Evolutionary conservation across 2,329 filamentous ascomycete species (phyloP).

Genomic region (Microdochium nivale): DNA sequence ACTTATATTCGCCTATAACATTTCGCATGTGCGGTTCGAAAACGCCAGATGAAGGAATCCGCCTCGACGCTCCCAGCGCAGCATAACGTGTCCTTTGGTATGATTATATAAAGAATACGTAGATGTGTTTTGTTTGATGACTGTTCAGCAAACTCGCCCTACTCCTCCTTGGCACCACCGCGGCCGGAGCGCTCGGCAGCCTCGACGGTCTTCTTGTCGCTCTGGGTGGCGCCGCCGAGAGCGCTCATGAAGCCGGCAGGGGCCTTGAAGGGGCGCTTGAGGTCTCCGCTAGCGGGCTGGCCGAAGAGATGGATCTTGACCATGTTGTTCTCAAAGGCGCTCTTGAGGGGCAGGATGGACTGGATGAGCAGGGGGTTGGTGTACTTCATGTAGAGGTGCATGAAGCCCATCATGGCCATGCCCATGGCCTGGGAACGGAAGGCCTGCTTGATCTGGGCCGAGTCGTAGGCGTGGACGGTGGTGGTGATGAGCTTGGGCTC

Average conservation of each 20-base stretch:
- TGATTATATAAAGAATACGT: not conserved
- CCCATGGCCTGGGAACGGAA: slow-evolving; percentile 94
- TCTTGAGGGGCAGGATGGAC: slow-evolving; percentile 96
- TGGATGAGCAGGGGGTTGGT: slow-evolving; percentile 98
- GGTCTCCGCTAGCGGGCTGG: slow-evolving; percentile 76
- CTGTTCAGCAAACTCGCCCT: slow-evolving; percentile 18
- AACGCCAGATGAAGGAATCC: too few relatives aligned
- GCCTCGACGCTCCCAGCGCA: too few relatives aligned
- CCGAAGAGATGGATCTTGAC: slow-evolving; percentile 93
- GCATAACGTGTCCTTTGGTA: not conserved
- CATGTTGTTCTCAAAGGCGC: slow-evolving; percentile 88
- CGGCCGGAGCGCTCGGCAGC: slow-evolving; percentile 67
- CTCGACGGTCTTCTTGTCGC: slow-evolving; percentile 85
- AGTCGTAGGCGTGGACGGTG: slow-evolving; percentile 92
- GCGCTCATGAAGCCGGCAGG: slow-evolving; percentile 73
- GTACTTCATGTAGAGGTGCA: slow-evolving; percentile 99
- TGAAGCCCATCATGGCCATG: slow-evolving; percentile 94
- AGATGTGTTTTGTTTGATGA: not conserved
- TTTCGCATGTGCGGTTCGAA: too few relatives aligned
- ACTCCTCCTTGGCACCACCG: slow-evolving; percentile 66
- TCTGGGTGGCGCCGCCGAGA: slow-evolving; percentile 69
- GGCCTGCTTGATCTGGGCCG: slow-evolving; percentile 70
- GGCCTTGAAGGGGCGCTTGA: slow-evolving; percentile 94
- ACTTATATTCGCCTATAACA: too few relatives aligned
- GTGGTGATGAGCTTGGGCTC: slow-evolving; percentile 95